Conservation (phyloP, 805 yeast species). For the Ogataea allantospora region DNA sequence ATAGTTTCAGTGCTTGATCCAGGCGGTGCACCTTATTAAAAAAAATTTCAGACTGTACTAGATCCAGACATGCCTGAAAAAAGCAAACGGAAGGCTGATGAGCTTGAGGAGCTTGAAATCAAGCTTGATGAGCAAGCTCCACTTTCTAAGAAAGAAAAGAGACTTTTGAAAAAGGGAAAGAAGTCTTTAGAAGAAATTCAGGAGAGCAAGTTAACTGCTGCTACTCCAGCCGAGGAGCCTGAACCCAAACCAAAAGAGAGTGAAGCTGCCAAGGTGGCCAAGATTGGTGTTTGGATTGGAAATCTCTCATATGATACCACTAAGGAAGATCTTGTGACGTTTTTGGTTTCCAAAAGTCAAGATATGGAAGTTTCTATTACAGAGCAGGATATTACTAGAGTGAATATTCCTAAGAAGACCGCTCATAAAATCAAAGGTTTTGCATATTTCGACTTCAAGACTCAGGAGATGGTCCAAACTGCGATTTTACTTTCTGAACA, state of each 20-base stretch:
- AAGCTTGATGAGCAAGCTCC: constrained; percentile 74
- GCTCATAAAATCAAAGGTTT: constrained; percentile 76
- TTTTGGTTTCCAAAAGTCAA: constrained; percentile 50
- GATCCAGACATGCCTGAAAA: constrained; percentile 8
- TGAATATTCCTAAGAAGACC: constrained; percentile 74
- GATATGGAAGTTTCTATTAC: constrained; percentile 32
- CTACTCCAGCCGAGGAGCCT: constrained; percentile 17
- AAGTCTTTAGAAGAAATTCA: constrained; percentile 56
- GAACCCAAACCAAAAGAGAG: constrained; percentile 1
- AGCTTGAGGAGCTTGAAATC: constrained; percentile 60
- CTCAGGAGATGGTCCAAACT: constrained; percentile 54
- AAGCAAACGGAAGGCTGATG: constrained; percentile 36
- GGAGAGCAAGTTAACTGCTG: constrained; percentile 35
- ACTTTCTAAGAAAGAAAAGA: constrained; percentile 85
- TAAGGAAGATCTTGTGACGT: constrained; percentile 67
- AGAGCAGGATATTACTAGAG: constrained; percentile 64
- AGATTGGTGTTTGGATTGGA: constrained; percentile 88
- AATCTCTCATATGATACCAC: constrained; percentile 83
- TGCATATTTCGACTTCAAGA: constrained; percentile 82
- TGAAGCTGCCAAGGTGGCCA: constrained; percentile 5
- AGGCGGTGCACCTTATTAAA: constrained; percentile 11
- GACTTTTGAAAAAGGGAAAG: constrained; percentile 78
- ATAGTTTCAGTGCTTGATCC: not conserved
- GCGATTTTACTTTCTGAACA: constrained; percentile 71
- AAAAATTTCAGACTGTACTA: constrained; percentile 3